Percentiles rank a stretch among this genome's conserved stretches.
Evolutionary conservation across 1,284 basidiomycete genomes (phyloP).

Genomic region (Ganoderma resinaceum): DNA sequence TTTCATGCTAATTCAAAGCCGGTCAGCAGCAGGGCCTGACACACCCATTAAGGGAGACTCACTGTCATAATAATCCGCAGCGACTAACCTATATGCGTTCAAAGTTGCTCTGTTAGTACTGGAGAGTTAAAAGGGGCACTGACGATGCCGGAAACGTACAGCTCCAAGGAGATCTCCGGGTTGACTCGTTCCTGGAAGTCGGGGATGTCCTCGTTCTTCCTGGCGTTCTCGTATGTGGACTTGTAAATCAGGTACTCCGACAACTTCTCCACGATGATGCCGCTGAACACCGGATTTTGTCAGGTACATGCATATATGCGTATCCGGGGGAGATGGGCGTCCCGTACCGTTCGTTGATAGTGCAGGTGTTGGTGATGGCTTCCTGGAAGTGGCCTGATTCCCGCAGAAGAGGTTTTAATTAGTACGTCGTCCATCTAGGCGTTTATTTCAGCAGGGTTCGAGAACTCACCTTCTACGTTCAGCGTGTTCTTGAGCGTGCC

Average conservation of each 20-base stretch:
- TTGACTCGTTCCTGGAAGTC: slow-evolving; percentile 81
- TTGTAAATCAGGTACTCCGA: slow-evolving; percentile 86
- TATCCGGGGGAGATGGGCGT: not conserved
- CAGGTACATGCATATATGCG: not conserved
- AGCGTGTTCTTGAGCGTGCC: slow-evolving; percentile 61
- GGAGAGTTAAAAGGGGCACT: not conserved
- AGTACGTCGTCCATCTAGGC: not conserved
- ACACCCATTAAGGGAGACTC: slow-evolving; percentile 10
- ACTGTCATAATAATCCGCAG: slow-evolving; percentile 81
- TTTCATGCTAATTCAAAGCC: slow-evolving; percentile 8
- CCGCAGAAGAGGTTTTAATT: not conserved
- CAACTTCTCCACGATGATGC: slow-evolving; percentile 81
- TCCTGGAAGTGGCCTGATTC: slow-evolving; percentile 58
- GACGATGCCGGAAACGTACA: slow-evolving; percentile 60
- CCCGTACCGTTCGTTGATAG: slow-evolving; percentile 54
- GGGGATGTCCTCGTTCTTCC: slow-evolving; percentile 73
- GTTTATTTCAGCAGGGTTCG: not conserved
- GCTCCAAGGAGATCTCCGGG: slow-evolving; percentile 82
- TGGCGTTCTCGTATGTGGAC: slow-evolving; percentile 64
- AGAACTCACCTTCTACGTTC: slow-evolving; percentile 42
- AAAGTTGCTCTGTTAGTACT: not conserved
- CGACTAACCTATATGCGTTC: slow-evolving; percentile 56
- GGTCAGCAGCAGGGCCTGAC: not conserved
- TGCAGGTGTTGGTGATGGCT: slow-evolving; percentile 54
- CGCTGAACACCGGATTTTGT: slow-evolving; percentile 49